phyloP scores from a whole-genome alignment of 768 basidiomycete species.

The Mycena indigotica region DNA sequence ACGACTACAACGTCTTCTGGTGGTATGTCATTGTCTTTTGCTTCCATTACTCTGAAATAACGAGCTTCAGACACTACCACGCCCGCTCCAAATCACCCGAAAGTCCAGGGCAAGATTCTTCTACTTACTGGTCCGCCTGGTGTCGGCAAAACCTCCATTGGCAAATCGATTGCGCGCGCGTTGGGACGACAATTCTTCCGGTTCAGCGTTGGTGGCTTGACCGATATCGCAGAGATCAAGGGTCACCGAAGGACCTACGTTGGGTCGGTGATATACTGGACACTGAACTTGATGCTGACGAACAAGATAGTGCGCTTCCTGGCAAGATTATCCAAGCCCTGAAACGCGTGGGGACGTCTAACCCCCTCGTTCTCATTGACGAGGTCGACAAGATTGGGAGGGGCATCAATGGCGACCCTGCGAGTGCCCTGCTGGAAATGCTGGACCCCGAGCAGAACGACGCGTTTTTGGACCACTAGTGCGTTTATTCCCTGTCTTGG shows the following conservation, averaged over 20 bases:
- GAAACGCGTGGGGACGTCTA: constrained; percentile 91
- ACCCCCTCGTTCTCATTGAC: constrained; percentile 91
- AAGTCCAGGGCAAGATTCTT: constrained; percentile 88
- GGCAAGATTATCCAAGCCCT: constrained; percentile 95
- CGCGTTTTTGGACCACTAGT: constrained; percentile 95
- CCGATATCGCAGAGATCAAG: constrained; percentile 98
- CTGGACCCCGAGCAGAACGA: constrained; percentile 94
- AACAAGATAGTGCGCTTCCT: constrained; percentile 67
- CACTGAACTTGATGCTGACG: background rate
- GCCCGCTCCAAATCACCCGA: background rate
- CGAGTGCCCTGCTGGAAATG: constrained; percentile 91
- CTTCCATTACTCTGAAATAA: too few species aligned
- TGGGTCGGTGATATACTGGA: constrained; percentile 52
- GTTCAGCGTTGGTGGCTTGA: constrained; percentile 94
- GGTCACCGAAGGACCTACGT: constrained; percentile 98
- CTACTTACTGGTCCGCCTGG: constrained; percentile 96
- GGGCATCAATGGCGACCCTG: constrained; percentile 90
- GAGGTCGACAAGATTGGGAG: constrained; percentile 96
- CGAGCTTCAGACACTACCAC: background rate
- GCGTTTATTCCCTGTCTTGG: constrained; percentile 37
- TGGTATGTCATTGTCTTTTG: too few species aligned
- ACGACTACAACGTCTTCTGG: background rate
- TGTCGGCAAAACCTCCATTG: constrained; percentile 96
- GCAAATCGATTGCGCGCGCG: constrained; percentile 91
- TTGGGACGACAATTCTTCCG: constrained; percentile 92